Evolutionary conservation across 148 eudicot genomes (phyloP).

Genomic region (Beta vulgaris): DNA sequence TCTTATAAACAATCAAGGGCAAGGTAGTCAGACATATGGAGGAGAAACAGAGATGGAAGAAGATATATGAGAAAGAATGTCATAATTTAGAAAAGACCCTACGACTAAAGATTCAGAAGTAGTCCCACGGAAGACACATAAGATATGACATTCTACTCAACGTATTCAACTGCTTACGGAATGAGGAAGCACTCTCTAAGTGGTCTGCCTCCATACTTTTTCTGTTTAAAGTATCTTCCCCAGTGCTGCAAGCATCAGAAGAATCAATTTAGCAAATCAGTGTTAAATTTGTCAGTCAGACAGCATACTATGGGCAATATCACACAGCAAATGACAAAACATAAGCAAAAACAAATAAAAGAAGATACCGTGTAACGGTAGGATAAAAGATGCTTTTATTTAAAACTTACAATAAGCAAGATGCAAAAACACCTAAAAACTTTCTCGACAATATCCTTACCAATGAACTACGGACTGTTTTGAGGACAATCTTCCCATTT

Average conservation of each 20-base stretch:
- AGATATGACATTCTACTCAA: neutral
- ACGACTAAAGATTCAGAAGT: neutral
- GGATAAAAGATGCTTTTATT: neutral
- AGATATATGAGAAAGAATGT: constrained; percentile 2
- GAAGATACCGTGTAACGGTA: neutral
- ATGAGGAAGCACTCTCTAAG: constrained; percentile 33
- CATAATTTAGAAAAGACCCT: neutral
- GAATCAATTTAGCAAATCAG: constrained; percentile 22
- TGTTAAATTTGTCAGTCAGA: constrained; percentile 1
- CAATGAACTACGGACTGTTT: constrained; percentile 24
- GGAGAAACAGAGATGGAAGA: constrained; percentile 3
- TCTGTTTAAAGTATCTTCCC: constrained; percentile 26
- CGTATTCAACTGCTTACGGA: constrained; percentile 38
- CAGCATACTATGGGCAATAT: neutral
- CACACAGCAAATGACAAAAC: neutral
- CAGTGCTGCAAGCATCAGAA: constrained; percentile 26
- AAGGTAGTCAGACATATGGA: constrained; percentile 13
- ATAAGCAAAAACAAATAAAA: neutral
- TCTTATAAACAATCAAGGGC: constrained; percentile 29
- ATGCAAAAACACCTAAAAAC: neutral
- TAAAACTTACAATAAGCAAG: neutral
- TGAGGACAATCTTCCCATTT: constrained; percentile 21
- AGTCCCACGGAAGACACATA: neutral
- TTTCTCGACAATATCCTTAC: constrained; percentile 4
- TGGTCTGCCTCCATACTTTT: constrained; percentile 26